Percentiles rank a stretch among this genome's conserved stretches.
phyloP scores from a whole-genome alignment of 1,284 basidiomycete genomes.

The Cutaneotrichosporon sp. region DNA sequence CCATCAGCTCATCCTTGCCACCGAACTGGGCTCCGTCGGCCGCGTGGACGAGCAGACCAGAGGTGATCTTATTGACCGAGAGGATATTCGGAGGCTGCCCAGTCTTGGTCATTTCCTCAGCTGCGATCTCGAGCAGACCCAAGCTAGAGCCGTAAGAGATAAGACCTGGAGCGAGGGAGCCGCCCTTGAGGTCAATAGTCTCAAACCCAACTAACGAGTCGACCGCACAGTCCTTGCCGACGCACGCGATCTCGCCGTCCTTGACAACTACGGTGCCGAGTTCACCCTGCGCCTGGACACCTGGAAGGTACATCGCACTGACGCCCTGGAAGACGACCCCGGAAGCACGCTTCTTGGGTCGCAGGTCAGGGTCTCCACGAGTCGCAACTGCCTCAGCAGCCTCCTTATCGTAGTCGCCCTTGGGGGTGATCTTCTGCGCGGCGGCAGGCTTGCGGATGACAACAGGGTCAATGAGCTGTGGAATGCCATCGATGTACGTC shows the following conservation, averaged over 20 bases:
- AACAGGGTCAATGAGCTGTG: constrained; percentile 46
- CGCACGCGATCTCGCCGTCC: constrained; percentile 47
- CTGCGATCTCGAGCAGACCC: constrained; percentile 49
- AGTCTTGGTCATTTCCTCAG: constrained; percentile 64
- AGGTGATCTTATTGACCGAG: constrained; percentile 52
- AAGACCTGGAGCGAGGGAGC: constrained; percentile 47
- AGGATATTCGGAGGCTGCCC: constrained; percentile 45
- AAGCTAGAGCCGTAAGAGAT: constrained; percentile 48
- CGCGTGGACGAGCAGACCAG: constrained; percentile 59
- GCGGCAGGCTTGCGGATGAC: constrained; percentile 37
- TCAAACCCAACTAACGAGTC: constrained; percentile 17
- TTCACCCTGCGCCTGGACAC: constrained; percentile 1
- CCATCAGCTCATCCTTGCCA: constrained; percentile 61
- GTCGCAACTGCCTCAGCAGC: constrained; percentile 34
- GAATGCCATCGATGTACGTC: constrained; percentile 59
- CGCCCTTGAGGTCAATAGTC: constrained; percentile 48
- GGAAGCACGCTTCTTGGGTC: constrained; percentile 28
- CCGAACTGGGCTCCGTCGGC: constrained; percentile 69
- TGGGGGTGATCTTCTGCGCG: constrained; percentile 37
- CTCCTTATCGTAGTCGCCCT: constrained; percentile 41
- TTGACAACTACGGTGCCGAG: constrained; percentile 30
- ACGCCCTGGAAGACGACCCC: constrained; percentile 48
- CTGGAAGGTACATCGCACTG: constrained; percentile 25
- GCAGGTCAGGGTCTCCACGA: constrained; percentile 45
- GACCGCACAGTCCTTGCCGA: constrained; percentile 27